Percentiles rank a stretch among this genome's conserved stretches.
phyloP scores from a whole-genome alignment of 2,329 filamentous ascomycete genomes.

The Colletotrichum musae region DNA sequence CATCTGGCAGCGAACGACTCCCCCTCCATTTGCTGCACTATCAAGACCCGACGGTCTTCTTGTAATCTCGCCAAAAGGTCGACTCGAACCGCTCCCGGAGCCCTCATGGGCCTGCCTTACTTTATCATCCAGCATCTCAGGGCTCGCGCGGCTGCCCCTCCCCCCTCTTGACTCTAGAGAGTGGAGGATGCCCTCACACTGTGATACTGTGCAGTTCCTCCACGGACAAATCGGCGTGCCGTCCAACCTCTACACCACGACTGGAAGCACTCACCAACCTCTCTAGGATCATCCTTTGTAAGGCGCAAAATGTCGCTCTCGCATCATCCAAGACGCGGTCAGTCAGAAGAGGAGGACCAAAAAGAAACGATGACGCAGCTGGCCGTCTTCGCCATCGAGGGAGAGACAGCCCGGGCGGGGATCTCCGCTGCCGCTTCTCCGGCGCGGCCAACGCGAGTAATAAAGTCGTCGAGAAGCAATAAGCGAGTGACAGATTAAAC shows the following conservation, averaged over 20 bases:
- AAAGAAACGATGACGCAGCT: conserved; percentile 26
- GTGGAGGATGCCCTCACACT: conserved; percentile 5
- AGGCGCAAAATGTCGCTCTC: too few relatives aligned
- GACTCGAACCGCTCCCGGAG: conserved; percentile 25
- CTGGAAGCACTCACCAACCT: too few relatives aligned
- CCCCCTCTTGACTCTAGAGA: neutral
- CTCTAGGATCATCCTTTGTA: too few relatives aligned
- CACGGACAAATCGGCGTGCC: too few relatives aligned
- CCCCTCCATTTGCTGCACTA: too few relatives aligned
- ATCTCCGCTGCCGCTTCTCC: conserved; percentile 15
- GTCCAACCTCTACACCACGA: too few relatives aligned
- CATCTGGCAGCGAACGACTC: neutral
- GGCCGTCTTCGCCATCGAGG: neutral
- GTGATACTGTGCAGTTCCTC: conserved; percentile 1
- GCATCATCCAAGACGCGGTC: too few relatives aligned
- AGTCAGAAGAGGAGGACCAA: too few relatives aligned
- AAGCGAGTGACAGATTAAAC: conserved; percentile 37
- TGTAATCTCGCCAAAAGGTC: neutral
- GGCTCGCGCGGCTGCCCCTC: conserved; percentile 24
- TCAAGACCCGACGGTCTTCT: too few relatives aligned
- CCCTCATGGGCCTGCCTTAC: conserved; percentile 12
- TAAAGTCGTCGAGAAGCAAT: conserved; percentile 5
- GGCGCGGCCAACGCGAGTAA: conserved; percentile 28
- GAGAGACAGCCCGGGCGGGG: neutral
- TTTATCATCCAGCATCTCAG: conserved; percentile 20